These are phyloP conservation scores for Leptographium lundbergii DNA, from an alignment of 2,329 filamentous ascomycete species.

Conservation along the genomic window DNA sequence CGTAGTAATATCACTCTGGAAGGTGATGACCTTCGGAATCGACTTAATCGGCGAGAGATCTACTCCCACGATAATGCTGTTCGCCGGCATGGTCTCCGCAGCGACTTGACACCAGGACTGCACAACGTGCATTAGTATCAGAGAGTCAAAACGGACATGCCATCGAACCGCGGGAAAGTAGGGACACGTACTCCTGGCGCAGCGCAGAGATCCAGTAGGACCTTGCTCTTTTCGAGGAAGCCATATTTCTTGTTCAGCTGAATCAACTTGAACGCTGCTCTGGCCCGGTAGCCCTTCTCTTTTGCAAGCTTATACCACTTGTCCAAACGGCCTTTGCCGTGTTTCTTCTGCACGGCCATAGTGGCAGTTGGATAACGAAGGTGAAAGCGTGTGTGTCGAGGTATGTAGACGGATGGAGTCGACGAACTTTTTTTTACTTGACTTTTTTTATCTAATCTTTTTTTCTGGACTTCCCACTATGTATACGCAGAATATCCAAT, in stretches of 20 bases:
- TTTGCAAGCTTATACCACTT: conserved; percentile 99
- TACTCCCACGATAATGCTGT: conserved; percentile 85
- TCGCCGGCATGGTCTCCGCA: conserved; percentile 83
- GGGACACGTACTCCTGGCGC: conserved; percentile 64
- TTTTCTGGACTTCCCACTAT: background rate
- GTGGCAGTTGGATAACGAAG: conserved; percentile 7
- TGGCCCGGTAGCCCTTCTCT: conserved; percentile 91
- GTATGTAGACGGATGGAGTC: background rate
- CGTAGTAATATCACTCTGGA: conserved; percentile 96
- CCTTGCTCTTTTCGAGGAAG: conserved; percentile 93
- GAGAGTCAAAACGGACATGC: background rate
- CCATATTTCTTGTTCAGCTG: conserved; percentile 99
- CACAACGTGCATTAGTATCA: conserved; percentile 14
- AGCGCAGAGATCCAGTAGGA: conserved; percentile 92
- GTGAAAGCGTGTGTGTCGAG: background rate
- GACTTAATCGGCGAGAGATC: conserved; percentile 92
- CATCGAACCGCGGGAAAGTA: background rate
- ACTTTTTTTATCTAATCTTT: background rate
- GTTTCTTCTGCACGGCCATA: conserved; percentile 98
- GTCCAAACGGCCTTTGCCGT: conserved; percentile 95
- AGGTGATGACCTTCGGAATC: conserved; percentile 86
- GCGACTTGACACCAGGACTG: conserved; percentile 94
- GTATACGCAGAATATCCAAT: background rate
- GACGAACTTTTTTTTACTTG: background rate
- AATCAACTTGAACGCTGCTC: conserved; percentile 95